Base-by-base conservation (phyloP, 768 basidiomycete genomes). In the Clitopilus passeckerianus region DNA sequence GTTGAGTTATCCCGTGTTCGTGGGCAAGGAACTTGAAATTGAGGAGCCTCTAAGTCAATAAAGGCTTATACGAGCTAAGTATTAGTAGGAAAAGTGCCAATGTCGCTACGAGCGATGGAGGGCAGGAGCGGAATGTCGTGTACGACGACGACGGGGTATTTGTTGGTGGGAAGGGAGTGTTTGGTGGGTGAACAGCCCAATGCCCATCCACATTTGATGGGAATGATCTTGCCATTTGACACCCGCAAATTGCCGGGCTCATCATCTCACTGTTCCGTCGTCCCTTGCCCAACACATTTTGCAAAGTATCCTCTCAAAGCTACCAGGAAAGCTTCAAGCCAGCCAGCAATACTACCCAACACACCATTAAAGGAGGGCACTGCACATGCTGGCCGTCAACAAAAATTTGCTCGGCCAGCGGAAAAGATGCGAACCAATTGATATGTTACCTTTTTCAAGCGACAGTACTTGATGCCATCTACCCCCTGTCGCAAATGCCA, bases 141-240 rank as follows among this genome's bases (percentile, higher is more conserved):
- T 27, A 53, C 34, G 61, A 60, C 58, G 60, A 63, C 59, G 58
- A 63, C 18, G 63, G 61, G 66, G 59, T 33, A 59, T 50, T 65
- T 37, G 46, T 65, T 64, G 66, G 66, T 66, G 65, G 66, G 69
- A 63, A 64, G 70, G 61, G 62, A 62, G 61, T 59, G 65, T 62
- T 63, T 64, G 61, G 55, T 66, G 66, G 66, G 65, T 64, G 57
- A 62, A 41, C 37, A 41, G 37, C 37, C 37, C 37, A 41, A 53
- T 63, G 60, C 58, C 46, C 46, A 50, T 50, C 61, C 50, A 53
- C 54, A 43, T 58, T 63, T 67, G 66, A 67, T 67, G 46, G 66
- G 66, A 66, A 68, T 66, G 65, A 65, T 64, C 64, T 65, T 61
- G 59, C 63, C 52, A 63, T 59, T 43, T 59, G 56, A 33, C 63